Evolutionary conservation across 2,329 filamentous ascomycete genomes (phyloP).

Genomic region (Coniochaeta sp.): DNA sequence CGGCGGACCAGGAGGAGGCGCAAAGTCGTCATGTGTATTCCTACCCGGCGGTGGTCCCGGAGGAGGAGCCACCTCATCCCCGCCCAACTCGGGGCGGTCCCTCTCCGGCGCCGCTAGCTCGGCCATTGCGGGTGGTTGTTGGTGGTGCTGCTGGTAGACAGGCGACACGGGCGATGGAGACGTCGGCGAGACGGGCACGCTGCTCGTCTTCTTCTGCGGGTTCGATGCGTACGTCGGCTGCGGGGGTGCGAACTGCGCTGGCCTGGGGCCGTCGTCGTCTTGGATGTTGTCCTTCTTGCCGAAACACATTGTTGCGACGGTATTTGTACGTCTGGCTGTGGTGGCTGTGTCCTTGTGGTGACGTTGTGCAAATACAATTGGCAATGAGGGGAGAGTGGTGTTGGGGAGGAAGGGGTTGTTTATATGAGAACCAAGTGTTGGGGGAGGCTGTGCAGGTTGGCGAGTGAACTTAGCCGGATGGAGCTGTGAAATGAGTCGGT

Average conservation of each 20-base stretch:
- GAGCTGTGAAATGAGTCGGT: background rate
- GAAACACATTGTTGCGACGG: constrained; percentile 37
- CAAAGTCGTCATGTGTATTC: constrained; percentile 11
- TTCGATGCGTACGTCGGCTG: constrained; percentile 14
- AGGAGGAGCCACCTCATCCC: constrained; percentile 16
- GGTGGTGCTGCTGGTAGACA: constrained; percentile 15
- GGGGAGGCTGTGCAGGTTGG: background rate
- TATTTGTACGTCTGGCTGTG: too few species aligned
- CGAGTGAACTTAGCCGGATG: background rate
- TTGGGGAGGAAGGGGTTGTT: background rate
- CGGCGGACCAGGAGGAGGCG: constrained; percentile 17
- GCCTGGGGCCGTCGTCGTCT: constrained; percentile 31
- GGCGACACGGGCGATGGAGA: constrained; percentile 9
- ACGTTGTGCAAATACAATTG: too few species aligned
- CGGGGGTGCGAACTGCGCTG: constrained; percentile 17
- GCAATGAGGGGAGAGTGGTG: background rate
- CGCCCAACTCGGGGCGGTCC: constrained; percentile 12
- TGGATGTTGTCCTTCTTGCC: constrained; percentile 28
- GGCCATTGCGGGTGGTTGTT: constrained; percentile 11
- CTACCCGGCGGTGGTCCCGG: constrained; percentile 7
- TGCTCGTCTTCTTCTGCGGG: constrained; percentile 8
- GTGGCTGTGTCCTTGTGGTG: background rate
- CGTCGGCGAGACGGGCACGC: constrained; percentile 10
- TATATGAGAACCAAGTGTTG: background rate
- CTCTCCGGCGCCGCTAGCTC: background rate